phyloP scores from a whole-genome alignment of 495 filamentous ascomycete species.

The Tetracladium marchalianum region DNA sequence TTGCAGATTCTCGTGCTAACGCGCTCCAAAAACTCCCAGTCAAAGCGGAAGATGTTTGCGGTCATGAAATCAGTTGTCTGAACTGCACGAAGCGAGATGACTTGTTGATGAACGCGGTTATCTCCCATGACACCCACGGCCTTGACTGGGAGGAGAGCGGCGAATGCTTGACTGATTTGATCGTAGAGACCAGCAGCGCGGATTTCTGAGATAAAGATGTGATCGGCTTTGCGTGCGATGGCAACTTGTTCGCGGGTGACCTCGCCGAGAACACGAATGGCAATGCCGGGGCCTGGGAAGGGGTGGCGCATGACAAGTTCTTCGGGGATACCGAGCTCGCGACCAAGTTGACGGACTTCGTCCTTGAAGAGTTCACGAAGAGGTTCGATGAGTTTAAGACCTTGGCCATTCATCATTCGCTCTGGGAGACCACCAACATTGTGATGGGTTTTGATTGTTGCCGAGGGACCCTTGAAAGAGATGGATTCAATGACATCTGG shows the following conservation, averaged over 20 bases:
- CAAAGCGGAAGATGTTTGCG: conserved; percentile 54
- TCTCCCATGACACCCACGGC: conserved; percentile 80
- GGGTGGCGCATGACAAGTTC: conserved; percentile 79
- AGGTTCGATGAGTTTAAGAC: conserved; percentile 61
- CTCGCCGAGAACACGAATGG: conserved; percentile 81
- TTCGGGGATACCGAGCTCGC: conserved; percentile 63
- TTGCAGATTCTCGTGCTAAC: conserved; percentile 72
- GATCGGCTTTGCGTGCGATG: conserved; percentile 75
- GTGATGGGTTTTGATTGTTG: conserved; percentile 76
- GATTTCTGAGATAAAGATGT: conserved; percentile 86
- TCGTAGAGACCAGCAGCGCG: conserved; percentile 73
- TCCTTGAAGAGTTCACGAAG: conserved; percentile 73
- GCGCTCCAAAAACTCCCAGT: conserved; percentile 54
- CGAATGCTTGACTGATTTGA: conserved; percentile 75
- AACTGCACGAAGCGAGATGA: conserved; percentile 62
- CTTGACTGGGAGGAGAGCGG: conserved; percentile 58
- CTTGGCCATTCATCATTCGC: conserved; percentile 44
- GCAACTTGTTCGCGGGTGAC: conserved; percentile 70
- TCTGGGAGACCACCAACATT: conserved; percentile 68
- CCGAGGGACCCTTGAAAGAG: conserved; percentile 70
- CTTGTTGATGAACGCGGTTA: conserved; percentile 48
- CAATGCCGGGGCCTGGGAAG: conserved; percentile 78
- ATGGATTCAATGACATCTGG: conserved; percentile 75
- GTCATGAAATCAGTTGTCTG: conserved; percentile 77
- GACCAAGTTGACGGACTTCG: conserved; percentile 71